Evolutionary conservation across 495 filamentous ascomycete species (phyloP).

Genomic region (Penicillium soppii): DNA sequence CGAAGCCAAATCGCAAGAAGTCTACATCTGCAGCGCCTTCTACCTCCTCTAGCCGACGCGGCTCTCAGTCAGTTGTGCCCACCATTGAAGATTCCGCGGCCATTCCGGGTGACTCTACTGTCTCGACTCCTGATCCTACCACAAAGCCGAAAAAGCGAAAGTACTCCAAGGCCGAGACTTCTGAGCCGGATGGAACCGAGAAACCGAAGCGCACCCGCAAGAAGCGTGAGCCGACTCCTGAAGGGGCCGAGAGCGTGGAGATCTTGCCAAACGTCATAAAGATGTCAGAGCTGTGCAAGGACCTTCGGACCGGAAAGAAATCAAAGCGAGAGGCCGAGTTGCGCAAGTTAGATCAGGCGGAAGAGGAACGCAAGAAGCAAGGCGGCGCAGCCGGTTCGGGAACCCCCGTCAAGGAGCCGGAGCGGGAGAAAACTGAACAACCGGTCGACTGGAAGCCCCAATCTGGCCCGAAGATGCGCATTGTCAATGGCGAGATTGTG

Average conservation of each 20-base stretch:
- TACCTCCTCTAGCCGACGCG: slow-evolving; percentile 4
- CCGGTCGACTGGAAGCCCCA: slow-evolving; percentile 25
- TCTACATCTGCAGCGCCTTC: background rate
- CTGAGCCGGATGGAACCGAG: slow-evolving; percentile 25
- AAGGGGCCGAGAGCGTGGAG: slow-evolving; percentile 69
- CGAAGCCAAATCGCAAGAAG: background rate
- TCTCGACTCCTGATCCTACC: slow-evolving; percentile 20
- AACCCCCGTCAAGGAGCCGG: slow-evolving; percentile 28
- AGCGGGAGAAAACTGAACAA: slow-evolving; percentile 15
- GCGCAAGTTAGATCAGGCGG: slow-evolving; percentile 52
- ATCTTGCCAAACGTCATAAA: slow-evolving; percentile 69
- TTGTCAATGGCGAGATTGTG: slow-evolving; percentile 83
- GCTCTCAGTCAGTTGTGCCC: slow-evolving; percentile 10
- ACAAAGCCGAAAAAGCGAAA: slow-evolving; percentile 27
- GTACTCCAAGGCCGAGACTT: slow-evolving; percentile 20
- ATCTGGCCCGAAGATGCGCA: slow-evolving; percentile 58
- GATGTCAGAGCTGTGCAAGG: slow-evolving; percentile 81
- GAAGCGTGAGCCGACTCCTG: slow-evolving; percentile 64
- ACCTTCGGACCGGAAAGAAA: slow-evolving; percentile 73
- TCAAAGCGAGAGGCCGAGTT: slow-evolving; percentile 68
- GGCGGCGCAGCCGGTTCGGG: slow-evolving; percentile 31
- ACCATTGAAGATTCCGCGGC: slow-evolving; percentile 12
- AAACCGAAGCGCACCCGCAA: slow-evolving; percentile 30
- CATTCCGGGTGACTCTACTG: slow-evolving; percentile 6
- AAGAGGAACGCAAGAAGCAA: slow-evolving; percentile 47